Evolutionary conservation across 1,139 yeast genomes (phyloP), one percentile per base, ranked within the genome.

Genomic region (Magnusiomyces magnusii): DNA sequence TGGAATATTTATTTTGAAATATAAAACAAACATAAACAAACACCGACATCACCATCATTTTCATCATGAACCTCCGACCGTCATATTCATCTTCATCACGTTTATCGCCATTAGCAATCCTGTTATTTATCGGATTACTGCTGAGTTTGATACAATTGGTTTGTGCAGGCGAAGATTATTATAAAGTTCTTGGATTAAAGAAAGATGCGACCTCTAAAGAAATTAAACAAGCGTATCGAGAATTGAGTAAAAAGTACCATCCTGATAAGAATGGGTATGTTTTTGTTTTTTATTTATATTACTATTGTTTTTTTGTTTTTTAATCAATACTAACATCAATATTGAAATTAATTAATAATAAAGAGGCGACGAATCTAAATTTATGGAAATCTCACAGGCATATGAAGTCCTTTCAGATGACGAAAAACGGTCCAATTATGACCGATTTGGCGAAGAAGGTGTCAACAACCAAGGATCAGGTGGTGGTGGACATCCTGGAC

Each of bases 351-450:
- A 15, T 10, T 17, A 47, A 13, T 17, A 39, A 61, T 65, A 66
- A 2, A 86, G 84, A 9, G 83, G 86, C 64, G 93, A 88, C 25
- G 86, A 80, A 51, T 96, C 97, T 1, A 86, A 82, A 73, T 93
- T 91, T 72, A 85, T 93, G 57, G 96, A 91, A 71, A 82, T 93
- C 34, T 96, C 97, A 9, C 96, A 87, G 66, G 98, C 98, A 0
- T 93, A 93, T 71, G 98, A 92, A 62, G 89, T 91, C 15, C 79
- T 93, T 62, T 81, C 85, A 61, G 92, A 92, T 69, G 74, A 80
- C 17, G 88, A 87, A 59, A 88, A 90, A 72, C 81, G 89, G 61
- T 69, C 78, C 50, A 80, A 83, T 44, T 93, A 86, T 70, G 98
- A 93, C 71, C 77, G 78, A 57, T 89, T 77, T 68, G 99, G 99